These are phyloP conservation scores for Bryopsis sp. DNA, from an alignment of 139 green algal genomes.

Conservation along the genomic window DNA sequence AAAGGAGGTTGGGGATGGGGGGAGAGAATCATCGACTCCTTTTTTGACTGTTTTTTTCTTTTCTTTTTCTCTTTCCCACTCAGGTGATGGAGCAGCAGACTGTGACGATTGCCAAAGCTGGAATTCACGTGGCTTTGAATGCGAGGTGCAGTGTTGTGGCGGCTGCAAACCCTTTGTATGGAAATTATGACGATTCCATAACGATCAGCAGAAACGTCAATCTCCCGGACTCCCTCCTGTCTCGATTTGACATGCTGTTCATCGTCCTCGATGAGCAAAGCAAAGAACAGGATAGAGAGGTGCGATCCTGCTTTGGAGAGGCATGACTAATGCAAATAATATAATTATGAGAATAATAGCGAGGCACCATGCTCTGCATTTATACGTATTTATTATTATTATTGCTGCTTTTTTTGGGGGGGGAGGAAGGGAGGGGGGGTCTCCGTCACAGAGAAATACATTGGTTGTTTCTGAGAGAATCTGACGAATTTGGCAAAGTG, in stretches of 20 bases:
- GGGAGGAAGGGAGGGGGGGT: neutral
- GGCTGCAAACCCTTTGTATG: conserved; percentile 78
- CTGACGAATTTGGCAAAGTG: neutral
- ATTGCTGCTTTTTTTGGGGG: neutral
- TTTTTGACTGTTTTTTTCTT: too few species aligned
- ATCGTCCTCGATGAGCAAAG: conserved; percentile 89
- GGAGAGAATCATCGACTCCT: too few species aligned
- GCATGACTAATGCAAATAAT: neutral
- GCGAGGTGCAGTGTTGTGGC: conserved; percentile 89
- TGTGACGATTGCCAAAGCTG: conserved; percentile 98
- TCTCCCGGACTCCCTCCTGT: conserved; percentile 94
- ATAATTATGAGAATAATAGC: neutral
- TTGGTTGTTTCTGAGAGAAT: neutral
- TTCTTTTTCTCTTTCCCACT: too few species aligned
- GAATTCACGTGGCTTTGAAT: conserved; percentile 93
- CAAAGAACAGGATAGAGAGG: conserved; percentile 56
- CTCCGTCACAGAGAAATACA: neutral
- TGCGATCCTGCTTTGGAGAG: conserved; percentile 8
- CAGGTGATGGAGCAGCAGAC: conserved; percentile 94
- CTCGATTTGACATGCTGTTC: conserved; percentile 97
- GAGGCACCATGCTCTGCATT: neutral
- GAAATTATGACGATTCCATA: conserved; percentile 65
- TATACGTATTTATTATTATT: neutral
- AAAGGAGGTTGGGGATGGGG: too few species aligned
- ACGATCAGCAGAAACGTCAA: conserved; percentile 87